A percentile compares a stretch with the other conserved stretches of the same genome.
Conservation (phyloP, 495 filamentous ascomycete genomes). For the Cryomyces antarcticus region DNA sequence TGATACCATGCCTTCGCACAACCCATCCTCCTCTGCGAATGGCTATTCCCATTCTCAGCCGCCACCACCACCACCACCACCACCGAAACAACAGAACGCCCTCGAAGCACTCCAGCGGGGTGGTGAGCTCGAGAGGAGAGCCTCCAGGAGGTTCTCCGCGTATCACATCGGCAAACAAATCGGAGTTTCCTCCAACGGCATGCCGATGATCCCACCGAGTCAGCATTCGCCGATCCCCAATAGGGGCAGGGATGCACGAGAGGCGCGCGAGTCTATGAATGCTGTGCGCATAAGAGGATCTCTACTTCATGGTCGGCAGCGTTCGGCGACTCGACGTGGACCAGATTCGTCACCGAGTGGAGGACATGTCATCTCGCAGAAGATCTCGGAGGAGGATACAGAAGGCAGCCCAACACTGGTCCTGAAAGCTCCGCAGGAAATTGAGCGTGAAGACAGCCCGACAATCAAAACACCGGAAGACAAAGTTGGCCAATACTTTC, state of each 20-base stretch:
- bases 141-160: constrained; percentile 77
- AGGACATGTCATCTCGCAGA: constrained; percentile 28
- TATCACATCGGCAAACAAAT: constrained; percentile 93
- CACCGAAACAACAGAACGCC: constrained; percentile 73
- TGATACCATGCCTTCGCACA: constrained; percentile 26
- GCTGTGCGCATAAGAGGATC: constrained; percentile 68
- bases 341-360: constrained; percentile 41
- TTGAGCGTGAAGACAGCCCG: constrained; percentile 22
- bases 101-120: constrained; percentile 77
- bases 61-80: constrained; percentile 19
- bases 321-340: constrained; percentile 29
- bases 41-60: not conserved
- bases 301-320: constrained; percentile 41
- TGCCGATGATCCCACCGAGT: constrained; percentile 60
- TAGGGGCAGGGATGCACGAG: constrained; percentile 66
- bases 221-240: constrained; percentile 81
- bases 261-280: constrained; percentile 78
- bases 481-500: constrained; percentile 22
- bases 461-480: constrained; percentile 36
- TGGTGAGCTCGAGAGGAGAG: constrained; percentile 79
- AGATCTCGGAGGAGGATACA: constrained; percentile 45
- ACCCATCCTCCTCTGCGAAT: constrained; percentile 5
- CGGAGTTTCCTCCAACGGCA: constrained; percentile 56
- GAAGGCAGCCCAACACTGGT: constrained; percentile 21
- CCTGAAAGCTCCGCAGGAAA: constrained; percentile 17